phyloP scores from a whole-genome alignment of 441 rosid species.

The Breynia disticha region DNA sequence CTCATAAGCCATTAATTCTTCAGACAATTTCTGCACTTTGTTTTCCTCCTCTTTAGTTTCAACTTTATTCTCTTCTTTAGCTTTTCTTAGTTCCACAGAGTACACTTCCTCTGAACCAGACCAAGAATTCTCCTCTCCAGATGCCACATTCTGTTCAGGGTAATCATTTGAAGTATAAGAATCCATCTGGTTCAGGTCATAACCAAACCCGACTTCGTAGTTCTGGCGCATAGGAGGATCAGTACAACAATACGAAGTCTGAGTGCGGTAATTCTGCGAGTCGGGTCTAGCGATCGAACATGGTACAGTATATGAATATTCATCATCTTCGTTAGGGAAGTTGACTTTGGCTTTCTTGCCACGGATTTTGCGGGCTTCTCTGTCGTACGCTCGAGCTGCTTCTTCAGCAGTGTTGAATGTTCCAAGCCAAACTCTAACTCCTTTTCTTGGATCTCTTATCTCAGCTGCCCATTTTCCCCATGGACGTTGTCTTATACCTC shows the following conservation, averaged over 20 bases:
- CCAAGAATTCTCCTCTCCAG: conserved; percentile 24
- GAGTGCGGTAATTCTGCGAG: conserved; percentile 11
- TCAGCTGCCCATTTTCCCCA: conserved; percentile 97
- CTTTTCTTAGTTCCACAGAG: conserved; percentile 13
- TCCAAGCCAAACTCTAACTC: conserved; percentile 87
- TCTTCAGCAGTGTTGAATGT: conserved; percentile 82
- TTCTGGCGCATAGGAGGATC: conserved; percentile 2
- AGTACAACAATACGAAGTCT: conserved; percentile 1
- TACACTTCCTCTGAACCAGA: conserved; percentile 19
- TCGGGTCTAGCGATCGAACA: too few relatives aligned
- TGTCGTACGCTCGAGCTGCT: conserved; percentile 83
- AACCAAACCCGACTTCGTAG: conserved; percentile 21
- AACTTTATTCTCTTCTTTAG: conserved; percentile 9
- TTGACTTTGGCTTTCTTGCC: conserved; percentile 80
- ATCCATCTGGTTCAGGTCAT: conserved; percentile 23
- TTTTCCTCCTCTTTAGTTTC: conserved; percentile 26
- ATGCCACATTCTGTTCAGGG: conserved; percentile 8
- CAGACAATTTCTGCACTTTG: conserved; percentile 42
- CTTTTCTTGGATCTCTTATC: conserved; percentile 84
- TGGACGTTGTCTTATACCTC: conserved; percentile 81
- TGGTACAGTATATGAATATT: too few relatives aligned
- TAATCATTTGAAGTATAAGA: conserved; percentile 3
- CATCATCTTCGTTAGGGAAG: conserved; percentile 56
- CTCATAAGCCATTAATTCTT: conserved; percentile 66
- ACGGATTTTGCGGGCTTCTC: conserved; percentile 68